Evolutionary conservation across 345 rosid species (phyloP).

Genomic region (Ceriops decandra): DNA sequence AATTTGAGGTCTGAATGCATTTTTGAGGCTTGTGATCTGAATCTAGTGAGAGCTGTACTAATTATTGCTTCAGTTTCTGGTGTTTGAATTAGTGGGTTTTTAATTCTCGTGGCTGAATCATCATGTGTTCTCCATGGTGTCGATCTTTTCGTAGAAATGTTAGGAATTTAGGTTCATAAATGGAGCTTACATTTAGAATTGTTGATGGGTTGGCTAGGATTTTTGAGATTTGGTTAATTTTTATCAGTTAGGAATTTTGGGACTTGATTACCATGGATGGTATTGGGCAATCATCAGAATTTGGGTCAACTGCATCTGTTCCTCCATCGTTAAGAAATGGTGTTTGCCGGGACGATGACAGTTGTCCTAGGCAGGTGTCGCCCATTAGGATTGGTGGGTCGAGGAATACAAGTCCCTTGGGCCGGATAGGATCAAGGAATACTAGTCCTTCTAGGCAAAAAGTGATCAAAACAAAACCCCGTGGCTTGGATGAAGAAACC

Average conservation of each 20-base stretch:
- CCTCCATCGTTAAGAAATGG: conserved; percentile 27
- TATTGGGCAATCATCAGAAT: conserved; percentile 46
- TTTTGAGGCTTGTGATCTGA: conserved; percentile 17
- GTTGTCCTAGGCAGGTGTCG: conserved; percentile 51
- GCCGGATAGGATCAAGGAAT: conserved; percentile 74
- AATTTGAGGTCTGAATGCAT: conserved; percentile 32
- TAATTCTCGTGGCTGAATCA: conserved; percentile 18
- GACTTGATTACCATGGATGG: conserved; percentile 41
- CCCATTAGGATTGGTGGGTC: conserved; percentile 62
- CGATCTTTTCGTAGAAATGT: conserved; percentile 13
- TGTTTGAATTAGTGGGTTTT: conserved; percentile 21
- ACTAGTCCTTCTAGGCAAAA: conserved; percentile 85
- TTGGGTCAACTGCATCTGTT: conserved; percentile 34
- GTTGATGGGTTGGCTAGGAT: conserved; percentile 2
- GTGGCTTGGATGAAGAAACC: conserved; percentile 90
- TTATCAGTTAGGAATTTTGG: conserved; percentile 16
- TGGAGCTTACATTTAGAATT: conserved; percentile 1
- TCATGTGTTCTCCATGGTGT: conserved; percentile 12
- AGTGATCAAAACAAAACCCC: conserved; percentile 83
- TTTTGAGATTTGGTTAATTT: conserved; percentile 3
- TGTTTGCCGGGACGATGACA: conserved; percentile 36
- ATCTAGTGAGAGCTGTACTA: conserved; percentile 1
- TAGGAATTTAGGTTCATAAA: conserved; percentile 14
- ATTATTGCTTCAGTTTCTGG: conserved; percentile 10
- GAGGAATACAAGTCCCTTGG: conserved; percentile 73